Conservation (phyloP, 305 asterid genomes). For the Lippia alba region DNA sequence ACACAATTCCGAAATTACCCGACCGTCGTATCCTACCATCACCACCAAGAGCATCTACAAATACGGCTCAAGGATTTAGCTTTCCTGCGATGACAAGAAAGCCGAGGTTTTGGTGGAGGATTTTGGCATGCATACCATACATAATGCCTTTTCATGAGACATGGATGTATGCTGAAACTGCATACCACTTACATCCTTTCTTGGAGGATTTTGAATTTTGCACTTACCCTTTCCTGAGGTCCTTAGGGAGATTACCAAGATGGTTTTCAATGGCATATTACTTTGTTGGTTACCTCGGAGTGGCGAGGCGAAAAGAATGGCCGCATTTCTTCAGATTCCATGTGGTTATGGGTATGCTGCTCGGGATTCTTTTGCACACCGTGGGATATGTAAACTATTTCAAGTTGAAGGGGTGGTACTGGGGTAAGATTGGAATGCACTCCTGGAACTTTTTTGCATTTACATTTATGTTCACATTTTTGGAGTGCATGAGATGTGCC, state of each 20-base stretch:
- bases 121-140: constrained; percentile 83
- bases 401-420: constrained; percentile 65
- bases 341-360: constrained; percentile 84
- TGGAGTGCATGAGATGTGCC: constrained; percentile 77
- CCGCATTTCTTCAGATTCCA: constrained; percentile 90
- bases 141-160: constrained; percentile 84
- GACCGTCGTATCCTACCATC: constrained; percentile 18
- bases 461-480: constrained; percentile 75
- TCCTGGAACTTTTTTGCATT: constrained; percentile 73
- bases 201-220: constrained; percentile 67
- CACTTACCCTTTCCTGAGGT: constrained; percentile 68
- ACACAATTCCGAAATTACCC: constrained; percentile 42
- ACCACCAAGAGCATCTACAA: constrained; percentile 57
- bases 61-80: constrained; percentile 54
- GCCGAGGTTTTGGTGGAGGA: too few species aligned
- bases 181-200: constrained; percentile 74
- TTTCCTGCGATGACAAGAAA: constrained; percentile 74
- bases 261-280: constrained; percentile 88
- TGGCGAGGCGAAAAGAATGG: constrained; percentile 87
- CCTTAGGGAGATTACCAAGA: constrained; percentile 69
- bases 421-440: constrained; percentile 93
- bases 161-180: constrained; percentile 86
- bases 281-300: constrained; percentile 72
- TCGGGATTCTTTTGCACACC: constrained; percentile 81
- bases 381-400: constrained; percentile 76